These are phyloP conservation scores for Ophiostoma himal-ulmi DNA, from an alignment of 2,329 filamentous ascomycete species.

Conservation along the genomic window DNA sequence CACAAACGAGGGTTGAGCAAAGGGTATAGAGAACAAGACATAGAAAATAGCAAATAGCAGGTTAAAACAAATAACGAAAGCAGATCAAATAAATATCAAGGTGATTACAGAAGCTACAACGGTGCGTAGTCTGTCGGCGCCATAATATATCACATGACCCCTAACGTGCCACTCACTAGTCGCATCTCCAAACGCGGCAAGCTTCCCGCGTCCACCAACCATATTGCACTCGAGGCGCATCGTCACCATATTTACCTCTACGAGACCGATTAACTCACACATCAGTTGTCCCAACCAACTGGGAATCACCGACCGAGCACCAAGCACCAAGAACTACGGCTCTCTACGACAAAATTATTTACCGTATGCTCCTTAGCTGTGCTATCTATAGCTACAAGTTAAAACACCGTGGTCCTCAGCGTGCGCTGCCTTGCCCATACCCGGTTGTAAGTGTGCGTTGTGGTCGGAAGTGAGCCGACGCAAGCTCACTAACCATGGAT, in stretches of 20 bases:
- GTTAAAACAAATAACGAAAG: no score
- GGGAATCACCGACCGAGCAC: neutral
- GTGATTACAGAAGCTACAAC: no score
- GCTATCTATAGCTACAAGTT: neutral
- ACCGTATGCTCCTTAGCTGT: neutral
- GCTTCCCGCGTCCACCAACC: neutral
- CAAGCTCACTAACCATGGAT: conserved; percentile 27
- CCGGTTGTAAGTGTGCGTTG: neutral
- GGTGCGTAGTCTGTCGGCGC: no score
- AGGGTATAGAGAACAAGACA: neutral
- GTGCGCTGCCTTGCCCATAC: neutral
- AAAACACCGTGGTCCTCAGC: neutral
- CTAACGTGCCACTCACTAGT: neutral
- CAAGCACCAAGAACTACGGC: neutral
- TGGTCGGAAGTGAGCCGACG: neutral
- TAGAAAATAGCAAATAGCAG: no score
- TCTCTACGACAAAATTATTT: neutral
- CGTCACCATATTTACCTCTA: neutral
- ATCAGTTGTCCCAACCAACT: neutral
- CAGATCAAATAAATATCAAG: no score
- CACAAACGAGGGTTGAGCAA: neutral
- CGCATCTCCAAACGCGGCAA: neutral
- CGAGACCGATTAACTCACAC: neutral
- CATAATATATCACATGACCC: neutral
- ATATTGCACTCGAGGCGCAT: conserved; percentile 4